These are phyloP conservation scores for Solanum paucissectum DNA, from an alignment of 257 asterid genomes.

Conservation along the genomic window DNA sequence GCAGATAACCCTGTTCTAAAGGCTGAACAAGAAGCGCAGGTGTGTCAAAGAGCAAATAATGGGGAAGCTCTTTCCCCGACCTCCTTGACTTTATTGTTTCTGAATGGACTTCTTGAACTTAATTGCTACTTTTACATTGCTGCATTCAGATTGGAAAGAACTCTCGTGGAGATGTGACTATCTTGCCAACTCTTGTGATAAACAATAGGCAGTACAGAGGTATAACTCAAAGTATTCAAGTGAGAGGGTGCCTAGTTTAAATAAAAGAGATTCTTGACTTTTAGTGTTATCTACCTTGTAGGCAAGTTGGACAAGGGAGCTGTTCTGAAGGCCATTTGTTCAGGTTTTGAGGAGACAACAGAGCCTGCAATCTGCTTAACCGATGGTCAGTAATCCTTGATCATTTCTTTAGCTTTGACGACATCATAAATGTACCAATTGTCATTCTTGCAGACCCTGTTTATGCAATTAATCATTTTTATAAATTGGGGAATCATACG, in stretches of 20 bases:
- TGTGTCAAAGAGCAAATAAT: neutral
- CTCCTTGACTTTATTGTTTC: neutral
- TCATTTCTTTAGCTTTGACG: neutral
- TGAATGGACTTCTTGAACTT: neutral
- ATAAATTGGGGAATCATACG: neutral
- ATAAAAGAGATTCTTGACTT: neutral
- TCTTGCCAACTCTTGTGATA: conserved; percentile 55
- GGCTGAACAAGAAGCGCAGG: conserved; percentile 54
- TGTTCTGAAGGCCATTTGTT: conserved; percentile 56
- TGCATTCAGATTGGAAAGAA: conserved; percentile 44
- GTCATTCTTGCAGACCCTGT: neutral
- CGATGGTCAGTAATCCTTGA: conserved; percentile 20
- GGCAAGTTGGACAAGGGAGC: conserved; percentile 60
- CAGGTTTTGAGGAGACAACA: conserved; percentile 59
- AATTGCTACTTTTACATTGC: neutral
- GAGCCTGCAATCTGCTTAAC: conserved; percentile 56
- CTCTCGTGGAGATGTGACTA: conserved; percentile 55
- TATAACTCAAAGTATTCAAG: neutral
- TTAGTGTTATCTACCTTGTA: neutral
- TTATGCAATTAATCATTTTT: neutral
- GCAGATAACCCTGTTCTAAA: conserved; percentile 62
- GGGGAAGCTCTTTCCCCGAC: neutral
- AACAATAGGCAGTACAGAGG: conserved; percentile 60
- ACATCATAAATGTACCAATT: neutral
- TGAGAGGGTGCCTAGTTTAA: neutral